Conservation (phyloP, 2,329 filamentous ascomycete species). For the Botrytis cinerea region DNA sequence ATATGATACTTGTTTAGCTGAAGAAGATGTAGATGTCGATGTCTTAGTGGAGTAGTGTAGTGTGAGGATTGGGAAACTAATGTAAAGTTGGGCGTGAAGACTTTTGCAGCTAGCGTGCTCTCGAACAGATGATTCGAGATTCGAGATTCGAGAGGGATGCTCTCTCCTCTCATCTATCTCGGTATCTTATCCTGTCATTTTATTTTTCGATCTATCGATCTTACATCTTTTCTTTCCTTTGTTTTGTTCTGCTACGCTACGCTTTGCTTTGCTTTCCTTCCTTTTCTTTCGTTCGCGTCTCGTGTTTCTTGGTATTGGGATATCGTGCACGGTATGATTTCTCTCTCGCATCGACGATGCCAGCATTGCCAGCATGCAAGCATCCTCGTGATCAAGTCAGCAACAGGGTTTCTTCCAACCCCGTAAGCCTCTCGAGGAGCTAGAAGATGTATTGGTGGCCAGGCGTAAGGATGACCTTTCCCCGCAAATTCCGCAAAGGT, state of each 20-base stretch:
- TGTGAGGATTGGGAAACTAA: background rate
- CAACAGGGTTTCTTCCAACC: background rate
- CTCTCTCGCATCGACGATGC: background rate
- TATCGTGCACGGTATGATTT: background rate
- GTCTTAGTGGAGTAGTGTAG: background rate
- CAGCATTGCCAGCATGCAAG: background rate
- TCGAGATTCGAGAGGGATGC: background rate
- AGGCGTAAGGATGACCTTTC: constrained; percentile 7
- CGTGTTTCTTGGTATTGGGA: background rate
- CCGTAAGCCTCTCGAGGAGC: background rate
- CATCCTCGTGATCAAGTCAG: background rate
- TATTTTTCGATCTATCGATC: background rate
- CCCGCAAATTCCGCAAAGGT: background rate
- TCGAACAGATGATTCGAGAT: background rate
- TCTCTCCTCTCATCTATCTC: background rate
- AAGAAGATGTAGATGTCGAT: background rate
- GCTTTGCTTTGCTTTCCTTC: background rate
- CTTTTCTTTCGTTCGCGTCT: background rate
- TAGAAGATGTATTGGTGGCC: background rate
- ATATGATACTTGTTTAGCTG: background rate
- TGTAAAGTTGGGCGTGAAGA: background rate
- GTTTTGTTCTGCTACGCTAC: background rate
- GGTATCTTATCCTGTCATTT: background rate
- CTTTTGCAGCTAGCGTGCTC: background rate
- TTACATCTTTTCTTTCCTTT: background rate